A percentile compares a stretch with the other conserved stretches of the same genome.
These are phyloP conservation scores for Fusarium ramigenum DNA, from an alignment of 2,329 filamentous ascomycete species.

Conservation along the genomic window DNA sequence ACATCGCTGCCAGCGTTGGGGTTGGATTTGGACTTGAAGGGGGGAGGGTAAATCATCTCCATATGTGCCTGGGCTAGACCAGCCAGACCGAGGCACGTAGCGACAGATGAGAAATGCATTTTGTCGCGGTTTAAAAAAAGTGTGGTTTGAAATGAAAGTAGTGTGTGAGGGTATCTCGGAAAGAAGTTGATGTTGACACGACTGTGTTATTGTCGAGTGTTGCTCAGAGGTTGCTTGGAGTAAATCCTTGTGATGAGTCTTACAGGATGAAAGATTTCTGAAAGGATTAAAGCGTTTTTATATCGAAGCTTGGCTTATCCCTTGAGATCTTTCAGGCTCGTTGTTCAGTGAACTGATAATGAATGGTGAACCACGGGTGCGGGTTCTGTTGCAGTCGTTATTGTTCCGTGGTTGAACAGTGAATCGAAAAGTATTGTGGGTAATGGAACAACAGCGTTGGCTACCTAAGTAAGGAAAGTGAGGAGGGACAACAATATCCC, in stretches of 20 bases:
- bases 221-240: conserved; percentile 13
- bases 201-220: conserved; percentile 12
- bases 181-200: conserved; percentile 3
- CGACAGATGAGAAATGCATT: conserved; percentile 55
- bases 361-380: conserved; percentile 21
- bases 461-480: conserved; percentile 24
- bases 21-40: conserved; percentile 64
- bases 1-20: conserved; percentile 56
- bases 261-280: conserved; percentile 14
- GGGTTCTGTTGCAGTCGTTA: conserved; percentile 23
- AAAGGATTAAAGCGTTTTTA: conserved; percentile 26
- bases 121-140: conserved; percentile 6
- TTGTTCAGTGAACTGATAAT: conserved; percentile 34
- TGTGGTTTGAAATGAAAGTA: background rate
- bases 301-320: conserved; percentile 21
- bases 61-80: conserved; percentile 63
- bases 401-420: conserved; percentile 23
- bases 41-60: conserved; percentile 63
- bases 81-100: conserved; percentile 53
- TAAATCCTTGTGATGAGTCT: conserved; percentile 6
- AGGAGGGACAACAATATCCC: conserved; percentile 20
- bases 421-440: conserved; percentile 35
- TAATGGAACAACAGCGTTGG: conserved; percentile 18
- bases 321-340: conserved; percentile 5
- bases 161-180: conserved; percentile 27